These are phyloP conservation scores for Russula vinacea DNA, from an alignment of 768 basidiomycete species.

Conservation along the genomic window DNA sequence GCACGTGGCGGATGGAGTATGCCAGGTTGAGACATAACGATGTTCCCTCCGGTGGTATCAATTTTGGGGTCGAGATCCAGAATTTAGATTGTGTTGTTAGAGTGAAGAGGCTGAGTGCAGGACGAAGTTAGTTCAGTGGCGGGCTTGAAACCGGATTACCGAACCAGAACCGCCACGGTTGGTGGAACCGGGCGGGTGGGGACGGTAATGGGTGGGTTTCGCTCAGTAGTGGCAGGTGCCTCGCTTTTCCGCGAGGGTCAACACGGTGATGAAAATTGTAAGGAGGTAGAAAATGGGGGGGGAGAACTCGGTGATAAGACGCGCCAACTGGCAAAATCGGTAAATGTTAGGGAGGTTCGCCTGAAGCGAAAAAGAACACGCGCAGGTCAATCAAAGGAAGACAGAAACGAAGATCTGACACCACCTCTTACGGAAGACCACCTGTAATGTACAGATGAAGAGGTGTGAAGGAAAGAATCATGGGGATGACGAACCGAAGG, in stretches of 20 bases:
- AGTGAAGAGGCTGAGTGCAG: background rate
- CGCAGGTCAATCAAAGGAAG: conserved; percentile 5
- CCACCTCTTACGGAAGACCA: conserved; percentile 73
- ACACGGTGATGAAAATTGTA: conserved; percentile 1
- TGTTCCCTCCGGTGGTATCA: conserved; percentile 1
- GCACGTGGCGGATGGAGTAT: conserved; percentile 41
- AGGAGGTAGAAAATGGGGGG: conserved; percentile 20
- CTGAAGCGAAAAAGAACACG: conserved; percentile 39
- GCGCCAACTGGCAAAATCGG: conserved; percentile 13
- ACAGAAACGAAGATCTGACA: conserved; percentile 31
- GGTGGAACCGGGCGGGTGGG: conserved; percentile 53
- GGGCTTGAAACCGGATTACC: conserved; percentile 51
- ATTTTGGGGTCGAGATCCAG: conserved; percentile 18
- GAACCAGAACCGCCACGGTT: conserved; percentile 76
- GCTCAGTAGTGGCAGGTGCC: conserved; percentile 59
- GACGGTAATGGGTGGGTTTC: conserved; percentile 49
- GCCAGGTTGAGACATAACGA: conserved; percentile 57
- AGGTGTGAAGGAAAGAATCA: conserved; percentile 8
- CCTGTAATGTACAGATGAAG: conserved; percentile 41
- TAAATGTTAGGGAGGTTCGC: conserved; percentile 76
- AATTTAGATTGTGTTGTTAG: background rate
- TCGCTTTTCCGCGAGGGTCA: conserved; percentile 67
- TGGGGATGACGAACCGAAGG: conserved; percentile 51
- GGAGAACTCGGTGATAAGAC: conserved; percentile 4
- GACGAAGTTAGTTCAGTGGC: conserved; percentile 26